Conservation (phyloP, 2,329 filamentous ascomycete species). For the Leptodontidium sp. region DNA sequence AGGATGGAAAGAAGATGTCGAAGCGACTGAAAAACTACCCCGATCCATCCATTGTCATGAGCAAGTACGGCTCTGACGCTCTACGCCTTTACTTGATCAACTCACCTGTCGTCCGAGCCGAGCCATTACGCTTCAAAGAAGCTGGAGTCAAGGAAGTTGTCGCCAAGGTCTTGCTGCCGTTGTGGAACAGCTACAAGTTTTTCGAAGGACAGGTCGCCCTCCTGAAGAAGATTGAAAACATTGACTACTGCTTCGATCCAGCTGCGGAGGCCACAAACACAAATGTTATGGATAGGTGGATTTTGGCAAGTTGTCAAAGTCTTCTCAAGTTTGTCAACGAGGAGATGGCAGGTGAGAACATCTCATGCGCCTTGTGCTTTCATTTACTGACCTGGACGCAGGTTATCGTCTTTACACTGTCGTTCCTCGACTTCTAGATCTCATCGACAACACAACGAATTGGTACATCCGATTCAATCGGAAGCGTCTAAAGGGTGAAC, state of each 20-base stretch:
- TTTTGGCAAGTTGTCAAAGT: constrained; percentile 90
- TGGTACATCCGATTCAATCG: constrained; percentile 98
- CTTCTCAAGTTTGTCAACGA: constrained; percentile 90
- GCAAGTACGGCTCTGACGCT: constrained; percentile 90
- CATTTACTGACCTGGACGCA: constrained; percentile 39
- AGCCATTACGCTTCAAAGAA: constrained; percentile 92
- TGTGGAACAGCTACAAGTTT: constrained; percentile 98
- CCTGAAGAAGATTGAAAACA: constrained; percentile 82
- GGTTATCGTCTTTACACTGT: constrained; percentile 88
- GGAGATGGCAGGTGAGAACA: constrained; percentile 80
- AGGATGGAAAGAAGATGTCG: constrained; percentile 99
- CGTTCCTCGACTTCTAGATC: constrained; percentile 79
- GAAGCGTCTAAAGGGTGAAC: constrained; percentile 88
- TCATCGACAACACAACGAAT: constrained; percentile 97
- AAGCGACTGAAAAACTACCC: constrained; percentile 97
- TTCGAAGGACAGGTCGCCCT: constrained; percentile 88
- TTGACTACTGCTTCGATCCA: constrained; percentile 82
- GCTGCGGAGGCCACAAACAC: constrained; percentile 77
- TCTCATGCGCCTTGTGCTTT: neutral
- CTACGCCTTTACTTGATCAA: constrained; percentile 96
- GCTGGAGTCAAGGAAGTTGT: constrained; percentile 93
- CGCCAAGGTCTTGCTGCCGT: constrained; percentile 84
- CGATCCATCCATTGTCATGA: constrained; percentile 82
- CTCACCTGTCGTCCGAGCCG: constrained; percentile 91
- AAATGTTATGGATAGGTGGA: constrained; percentile 97